These are phyloP conservation scores for Pholiota microspora DNA, from an alignment of 768 basidiomycete species.

Conservation along the genomic window DNA sequence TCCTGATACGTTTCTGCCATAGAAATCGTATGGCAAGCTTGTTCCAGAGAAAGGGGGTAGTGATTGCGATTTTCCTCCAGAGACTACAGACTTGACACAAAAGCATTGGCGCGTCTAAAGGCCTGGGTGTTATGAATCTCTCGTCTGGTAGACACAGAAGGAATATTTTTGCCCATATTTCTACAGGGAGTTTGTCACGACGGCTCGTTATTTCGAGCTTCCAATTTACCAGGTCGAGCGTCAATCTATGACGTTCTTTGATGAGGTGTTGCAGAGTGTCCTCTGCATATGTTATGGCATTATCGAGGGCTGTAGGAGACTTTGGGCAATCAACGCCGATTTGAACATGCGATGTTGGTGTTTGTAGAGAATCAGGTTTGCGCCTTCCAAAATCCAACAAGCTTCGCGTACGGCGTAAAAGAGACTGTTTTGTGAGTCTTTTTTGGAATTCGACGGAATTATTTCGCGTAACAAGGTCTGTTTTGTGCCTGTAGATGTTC, in stretches of 20 bases:
- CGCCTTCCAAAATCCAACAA: conserved; percentile 1
- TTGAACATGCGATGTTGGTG: background rate
- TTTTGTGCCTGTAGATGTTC: conserved; percentile 3
- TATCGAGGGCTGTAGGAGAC: background rate
- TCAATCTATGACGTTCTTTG: background rate
- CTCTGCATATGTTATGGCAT: background rate
- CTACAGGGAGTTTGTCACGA: conserved; percentile 14
- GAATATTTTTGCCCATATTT: conserved; percentile 26
- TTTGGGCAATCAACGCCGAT: too few species aligned
- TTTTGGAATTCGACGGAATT: background rate
- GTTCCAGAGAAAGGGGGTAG: conserved; percentile 23
- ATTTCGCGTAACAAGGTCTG: background rate
- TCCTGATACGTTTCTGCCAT: conserved; percentile 15
- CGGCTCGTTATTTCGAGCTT: background rate
- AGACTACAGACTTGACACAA: conserved; percentile 21
- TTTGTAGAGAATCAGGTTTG: background rate
- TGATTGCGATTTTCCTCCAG: conserved; percentile 21
- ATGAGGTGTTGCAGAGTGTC: background rate
- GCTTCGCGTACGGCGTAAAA: conserved; percentile 6
- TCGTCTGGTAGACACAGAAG: conserved; percentile 18
- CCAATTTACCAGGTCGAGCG: background rate
- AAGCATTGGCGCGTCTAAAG: conserved; percentile 17
- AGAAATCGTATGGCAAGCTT: conserved; percentile 17
- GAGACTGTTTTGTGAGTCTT: background rate
- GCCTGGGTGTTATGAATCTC: conserved; percentile 18